Evolutionary conservation across 2,329 filamentous ascomycete species (phyloP).

Genomic region (Sporothrix brunneoviolacea): DNA sequence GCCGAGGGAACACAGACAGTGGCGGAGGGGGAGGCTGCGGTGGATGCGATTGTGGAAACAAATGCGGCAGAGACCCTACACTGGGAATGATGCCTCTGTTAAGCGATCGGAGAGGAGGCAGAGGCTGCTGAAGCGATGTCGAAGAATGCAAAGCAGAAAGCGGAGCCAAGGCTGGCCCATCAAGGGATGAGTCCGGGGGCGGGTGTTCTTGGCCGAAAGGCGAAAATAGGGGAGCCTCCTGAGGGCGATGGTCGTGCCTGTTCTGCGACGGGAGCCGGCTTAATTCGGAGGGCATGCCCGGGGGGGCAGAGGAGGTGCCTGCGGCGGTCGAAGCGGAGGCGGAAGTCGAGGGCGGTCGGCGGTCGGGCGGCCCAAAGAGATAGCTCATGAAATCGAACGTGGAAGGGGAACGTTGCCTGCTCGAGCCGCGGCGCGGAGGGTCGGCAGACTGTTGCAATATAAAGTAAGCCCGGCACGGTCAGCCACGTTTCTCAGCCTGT

Average conservation of each 20-base stretch:
- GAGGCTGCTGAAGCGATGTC: background rate
- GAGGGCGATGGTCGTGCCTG: background rate
- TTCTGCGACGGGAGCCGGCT: background rate
- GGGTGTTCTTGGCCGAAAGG: conserved; percentile 20
- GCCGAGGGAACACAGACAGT: background rate
- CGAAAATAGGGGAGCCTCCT: background rate
- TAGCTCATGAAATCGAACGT: background rate
- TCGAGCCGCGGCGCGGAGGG: background rate
- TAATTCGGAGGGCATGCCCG: background rate
- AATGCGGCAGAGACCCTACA: background rate
- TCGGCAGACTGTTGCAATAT: conserved; percentile 10
- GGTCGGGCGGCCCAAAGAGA: background rate
- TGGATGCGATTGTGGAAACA: conserved; percentile 16
- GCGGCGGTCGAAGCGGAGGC: background rate
- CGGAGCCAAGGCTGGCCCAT: conserved; percentile 12
- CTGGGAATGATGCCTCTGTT: background rate
- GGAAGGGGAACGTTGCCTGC: conserved; percentile 1
- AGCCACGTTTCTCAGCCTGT: no score
- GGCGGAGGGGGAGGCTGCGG: conserved; percentile 29
- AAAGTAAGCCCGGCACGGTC: background rate
- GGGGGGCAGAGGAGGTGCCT: background rate
- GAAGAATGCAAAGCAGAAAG: background rate
- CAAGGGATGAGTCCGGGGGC: background rate
- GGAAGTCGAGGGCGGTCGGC: background rate
- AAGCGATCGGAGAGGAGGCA: conserved; percentile 13